These are phyloP conservation scores for Pseudocercospora musae DNA, from an alignment of 2,329 filamentous ascomycete genomes.

Conservation along the genomic window DNA sequence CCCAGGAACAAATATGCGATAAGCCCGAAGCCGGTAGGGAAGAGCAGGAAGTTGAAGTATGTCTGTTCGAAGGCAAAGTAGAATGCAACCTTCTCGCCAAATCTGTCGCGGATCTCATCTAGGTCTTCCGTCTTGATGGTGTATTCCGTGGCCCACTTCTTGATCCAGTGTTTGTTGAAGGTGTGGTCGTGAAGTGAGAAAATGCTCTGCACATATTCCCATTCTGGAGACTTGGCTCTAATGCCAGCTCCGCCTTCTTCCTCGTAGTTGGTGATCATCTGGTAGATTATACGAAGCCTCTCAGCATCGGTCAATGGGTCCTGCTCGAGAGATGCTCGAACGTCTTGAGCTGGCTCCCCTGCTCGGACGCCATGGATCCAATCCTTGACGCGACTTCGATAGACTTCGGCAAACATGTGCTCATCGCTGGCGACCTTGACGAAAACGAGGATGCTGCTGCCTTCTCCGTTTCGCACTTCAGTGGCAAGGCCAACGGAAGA, in stretches of 20 bases:
- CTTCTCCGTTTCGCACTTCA: constrained; percentile 78
- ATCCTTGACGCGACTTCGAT: constrained; percentile 78
- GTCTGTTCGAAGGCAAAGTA: constrained; percentile 94
- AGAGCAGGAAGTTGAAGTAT: constrained; percentile 82
- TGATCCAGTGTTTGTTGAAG: constrained; percentile 54
- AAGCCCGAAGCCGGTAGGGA: constrained; percentile 75
- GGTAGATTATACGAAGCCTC: constrained; percentile 79
- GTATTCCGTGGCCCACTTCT: constrained; percentile 50
- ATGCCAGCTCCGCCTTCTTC: constrained; percentile 51
- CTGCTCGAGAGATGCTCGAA: constrained; percentile 62
- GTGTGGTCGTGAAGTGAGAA: constrained; percentile 51
- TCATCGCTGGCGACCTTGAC: constrained; percentile 72
- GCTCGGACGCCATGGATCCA: constrained; percentile 88
- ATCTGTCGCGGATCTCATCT: constrained; percentile 50
- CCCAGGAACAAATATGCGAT: constrained; percentile 78
- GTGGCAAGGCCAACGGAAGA: constrained; percentile 77
- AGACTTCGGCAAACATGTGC: constrained; percentile 75
- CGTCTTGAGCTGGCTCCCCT: constrained; percentile 70
- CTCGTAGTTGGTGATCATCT: constrained; percentile 58
- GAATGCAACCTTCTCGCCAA: constrained; percentile 69
- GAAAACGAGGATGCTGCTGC: constrained; percentile 75
- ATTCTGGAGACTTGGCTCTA: constrained; percentile 49
- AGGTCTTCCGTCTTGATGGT: constrained; percentile 48
- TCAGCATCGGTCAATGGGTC: constrained; percentile 86
- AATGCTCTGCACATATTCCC: constrained; percentile 49